These are phyloP conservation scores for Dendrobium officinale DNA, from an alignment of 106 monocot species.

Conservation along the genomic window DNA sequence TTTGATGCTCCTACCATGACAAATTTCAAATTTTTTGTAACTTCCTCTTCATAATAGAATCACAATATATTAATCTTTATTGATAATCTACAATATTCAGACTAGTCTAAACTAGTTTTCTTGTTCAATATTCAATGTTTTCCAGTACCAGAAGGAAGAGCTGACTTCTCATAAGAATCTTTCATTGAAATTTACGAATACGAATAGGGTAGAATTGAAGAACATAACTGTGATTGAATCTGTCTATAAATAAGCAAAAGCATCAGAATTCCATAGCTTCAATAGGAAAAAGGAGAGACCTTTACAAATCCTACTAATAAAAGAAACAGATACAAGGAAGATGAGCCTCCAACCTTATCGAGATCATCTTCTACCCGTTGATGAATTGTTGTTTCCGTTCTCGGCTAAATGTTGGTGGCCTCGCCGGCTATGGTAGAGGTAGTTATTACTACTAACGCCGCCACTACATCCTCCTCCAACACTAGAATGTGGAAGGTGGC, in stretches of 20 bases:
- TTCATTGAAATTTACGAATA: neutral
- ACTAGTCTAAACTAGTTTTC: neutral
- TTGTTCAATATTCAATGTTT: neutral
- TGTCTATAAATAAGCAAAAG: neutral
- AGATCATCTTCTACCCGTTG: neutral
- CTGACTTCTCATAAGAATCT: neutral
- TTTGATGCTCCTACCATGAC: too few species aligned
- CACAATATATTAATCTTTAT: neutral
- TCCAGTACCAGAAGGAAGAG: neutral
- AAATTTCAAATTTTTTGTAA: too few species aligned
- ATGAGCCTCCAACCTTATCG: neutral
- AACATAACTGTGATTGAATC: neutral
- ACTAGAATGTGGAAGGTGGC: neutral
- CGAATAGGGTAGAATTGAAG: neutral
- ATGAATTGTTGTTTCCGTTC: neutral
- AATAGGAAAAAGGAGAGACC: neutral
- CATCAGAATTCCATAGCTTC: neutral
- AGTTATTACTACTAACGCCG: neutral
- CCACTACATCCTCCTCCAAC: neutral
- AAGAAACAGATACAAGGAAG: neutral
- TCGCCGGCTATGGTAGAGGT: neutral
- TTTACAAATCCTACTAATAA: conserved; percentile 1
- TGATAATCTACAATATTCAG: neutral
- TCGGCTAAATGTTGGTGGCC: neutral
- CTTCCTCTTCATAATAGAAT: too few species aligned